Evolutionary conservation across 768 basidiomycete species (phyloP), one percentile per base, ranked within the genome.

Genomic region (Ramaria rubella): DNA sequence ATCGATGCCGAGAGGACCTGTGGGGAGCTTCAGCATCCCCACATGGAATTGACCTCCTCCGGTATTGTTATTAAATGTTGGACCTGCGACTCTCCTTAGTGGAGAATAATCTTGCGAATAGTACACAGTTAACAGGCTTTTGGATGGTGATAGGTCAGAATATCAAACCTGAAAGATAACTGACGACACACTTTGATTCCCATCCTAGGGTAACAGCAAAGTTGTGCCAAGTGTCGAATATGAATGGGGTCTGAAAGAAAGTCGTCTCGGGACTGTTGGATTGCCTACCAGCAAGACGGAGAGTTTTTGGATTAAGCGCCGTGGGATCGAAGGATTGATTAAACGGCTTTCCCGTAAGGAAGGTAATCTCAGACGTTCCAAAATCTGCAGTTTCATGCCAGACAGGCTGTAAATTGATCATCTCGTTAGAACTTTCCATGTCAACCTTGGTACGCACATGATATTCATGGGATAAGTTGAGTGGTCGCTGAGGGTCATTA

Each of bases 41-140:
- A 62, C 52, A 33, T 67, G 65, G 60, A 66, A 67, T 42, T 67
- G 64, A 21, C 65, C 65, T 15, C 66, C 66, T 14, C 65, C 65
- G 17, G 51, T 21, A 59, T 61, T 59, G 45, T 60, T 50, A 53
- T 64, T 59, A 21, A 49, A 59, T 14, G 40, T 27, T 19, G 57
- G 51, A 21, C 54, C 53, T 17, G 56, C 55, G 24, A 64, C 62
- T 24, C 53, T 23, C 51, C 53, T 55, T 3, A 63, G 59, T 9
- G 58, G 48, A 11, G 56, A 45, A 52, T 42, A 52, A 24, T 57
- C 59, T 8, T 40, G 31, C 19, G 64, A 65, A 48, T 62, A 63
- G 38, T 65, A 63, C 9, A 65, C 58, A 12, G 61, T 60, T 26
- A 62, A 34, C 14, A 56, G 31, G 48, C 61, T 62, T 26, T 3